Evolutionary conservation across 345 rosid genomes (phyloP).

Genomic region (Eucalyptus polybractea): DNA sequence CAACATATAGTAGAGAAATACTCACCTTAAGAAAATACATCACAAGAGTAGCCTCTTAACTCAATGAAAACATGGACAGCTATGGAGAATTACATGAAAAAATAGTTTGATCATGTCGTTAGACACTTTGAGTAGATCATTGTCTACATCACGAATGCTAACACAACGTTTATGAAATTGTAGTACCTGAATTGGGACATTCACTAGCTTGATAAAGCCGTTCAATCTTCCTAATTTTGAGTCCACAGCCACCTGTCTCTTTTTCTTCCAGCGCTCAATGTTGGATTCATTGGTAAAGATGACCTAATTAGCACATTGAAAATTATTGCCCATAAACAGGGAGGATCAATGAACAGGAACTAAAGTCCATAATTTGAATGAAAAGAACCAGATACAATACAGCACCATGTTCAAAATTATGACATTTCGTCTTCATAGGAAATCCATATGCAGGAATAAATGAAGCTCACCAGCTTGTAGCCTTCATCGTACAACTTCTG

Average conservation of each 20-base stretch:
- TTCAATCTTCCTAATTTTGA: slow-evolving; percentile 84
- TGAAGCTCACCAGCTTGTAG: slow-evolving; percentile 65
- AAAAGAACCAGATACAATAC: neutral
- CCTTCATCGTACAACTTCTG: slow-evolving; percentile 63
- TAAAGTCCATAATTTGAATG: neutral
- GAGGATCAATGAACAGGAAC: neutral
- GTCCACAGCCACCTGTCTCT: slow-evolving; percentile 86
- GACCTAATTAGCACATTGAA: slow-evolving; percentile 29
- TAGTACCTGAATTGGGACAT: slow-evolving; percentile 84
- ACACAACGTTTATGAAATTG: neutral
- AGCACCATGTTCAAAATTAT: neutral
- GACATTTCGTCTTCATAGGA: neutral
- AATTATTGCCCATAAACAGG: neutral
- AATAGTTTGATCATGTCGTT: neutral
- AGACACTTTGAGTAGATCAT: neutral
- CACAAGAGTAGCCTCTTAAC: neutral
- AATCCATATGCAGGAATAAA: neutral
- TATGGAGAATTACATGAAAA: neutral
- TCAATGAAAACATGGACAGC: neutral
- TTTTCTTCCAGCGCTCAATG: slow-evolving; percentile 96
- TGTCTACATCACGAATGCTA: neutral
- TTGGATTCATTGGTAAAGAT: slow-evolving; percentile 95
- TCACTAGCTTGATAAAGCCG: slow-evolving; percentile 55
- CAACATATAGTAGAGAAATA: neutral
- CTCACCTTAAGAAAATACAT: neutral